Evolutionary conservation across 1,284 basidiomycete species (phyloP).

Genomic region (Takashimella tepidaria): DNA sequence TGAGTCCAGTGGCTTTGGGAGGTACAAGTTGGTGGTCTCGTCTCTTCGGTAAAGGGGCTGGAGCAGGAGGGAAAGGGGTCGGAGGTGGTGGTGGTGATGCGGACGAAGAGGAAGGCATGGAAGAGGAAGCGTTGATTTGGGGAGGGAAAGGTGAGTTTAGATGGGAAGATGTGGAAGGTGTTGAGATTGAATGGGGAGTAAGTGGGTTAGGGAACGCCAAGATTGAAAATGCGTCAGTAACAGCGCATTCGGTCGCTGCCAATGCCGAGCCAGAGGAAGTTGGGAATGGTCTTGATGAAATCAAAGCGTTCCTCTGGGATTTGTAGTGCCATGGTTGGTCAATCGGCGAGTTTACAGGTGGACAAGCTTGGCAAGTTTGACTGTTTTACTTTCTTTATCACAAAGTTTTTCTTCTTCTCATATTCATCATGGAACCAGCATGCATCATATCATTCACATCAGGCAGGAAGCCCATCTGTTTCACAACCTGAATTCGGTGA

Average conservation of each 20-base stretch:
- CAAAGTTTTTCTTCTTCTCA: too few relatives aligned
- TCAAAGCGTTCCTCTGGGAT: conserved; percentile 32
- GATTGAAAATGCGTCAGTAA: neutral
- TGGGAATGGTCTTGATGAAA: conserved; percentile 37
- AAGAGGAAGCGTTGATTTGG: conserved; percentile 40
- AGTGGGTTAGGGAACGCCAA: conserved; percentile 26
- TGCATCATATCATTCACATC: too few relatives aligned
- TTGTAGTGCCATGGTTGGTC: too few relatives aligned
- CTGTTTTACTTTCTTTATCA: too few relatives aligned
- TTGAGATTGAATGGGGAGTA: conserved; percentile 37
- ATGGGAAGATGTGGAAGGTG: conserved; percentile 46
- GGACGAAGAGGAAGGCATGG: conserved; percentile 18
- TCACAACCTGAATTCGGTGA: too few relatives aligned
- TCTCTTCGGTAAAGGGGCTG: conserved; percentile 19
- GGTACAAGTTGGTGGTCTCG: conserved; percentile 21
- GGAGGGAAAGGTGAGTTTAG: conserved; percentile 37
- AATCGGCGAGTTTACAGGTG: too few relatives aligned
- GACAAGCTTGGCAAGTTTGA: too few relatives aligned
- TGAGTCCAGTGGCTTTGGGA: conserved; percentile 27
- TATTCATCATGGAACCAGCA: too few relatives aligned
- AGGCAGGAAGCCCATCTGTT: too few relatives aligned
- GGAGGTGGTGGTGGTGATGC: conserved; percentile 20
- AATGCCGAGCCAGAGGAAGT: conserved; percentile 3
- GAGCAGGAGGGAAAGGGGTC: conserved; percentile 1
- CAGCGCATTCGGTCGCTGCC: neutral